Evolutionary conservation across 495 filamentous ascomycete species (phyloP).

Genomic region (Penicillium riverlandense): DNA sequence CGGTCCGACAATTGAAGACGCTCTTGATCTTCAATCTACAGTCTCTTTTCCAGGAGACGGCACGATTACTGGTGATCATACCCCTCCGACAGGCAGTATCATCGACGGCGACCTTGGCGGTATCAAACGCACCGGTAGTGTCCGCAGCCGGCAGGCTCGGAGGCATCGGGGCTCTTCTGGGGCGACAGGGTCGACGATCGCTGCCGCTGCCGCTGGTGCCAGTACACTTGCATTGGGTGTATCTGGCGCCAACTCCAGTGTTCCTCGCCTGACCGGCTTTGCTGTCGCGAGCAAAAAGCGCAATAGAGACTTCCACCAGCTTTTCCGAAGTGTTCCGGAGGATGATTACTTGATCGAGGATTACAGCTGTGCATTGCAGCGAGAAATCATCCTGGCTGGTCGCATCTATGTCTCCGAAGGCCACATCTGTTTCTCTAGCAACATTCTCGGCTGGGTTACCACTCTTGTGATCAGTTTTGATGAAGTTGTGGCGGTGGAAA

Average conservation of each 20-base stretch:
- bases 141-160: constrained; percentile 67
- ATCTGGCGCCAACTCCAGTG: constrained; percentile 47
- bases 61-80: constrained; percentile 43
- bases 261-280: constrained; percentile 83
- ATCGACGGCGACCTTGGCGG: constrained; percentile 58
- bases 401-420: constrained; percentile 94
- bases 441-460: constrained; percentile 96
- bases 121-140: constrained; percentile 68
- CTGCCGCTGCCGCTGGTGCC: constrained; percentile 50
- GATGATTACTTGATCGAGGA: constrained; percentile 98
- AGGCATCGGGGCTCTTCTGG: constrained; percentile 81
- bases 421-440: constrained; percentile 97
- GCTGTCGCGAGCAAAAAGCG: constrained; percentile 93
- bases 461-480: constrained; percentile 97
- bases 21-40: constrained; percentile 24
- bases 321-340: constrained; percentile 94
- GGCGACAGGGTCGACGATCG: constrained; percentile 66
- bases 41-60: constrained; percentile 27
- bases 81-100: constrained; percentile 57
- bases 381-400: constrained; percentile 91
- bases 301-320: constrained; percentile 87
- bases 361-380: constrained; percentile 92
- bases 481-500: constrained; percentile 93
- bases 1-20: constrained; percentile 22
- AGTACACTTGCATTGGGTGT: constrained; percentile 59